A percentile compares a stretch with the other conserved stretches of the same genome.
Evolutionary conservation across 179 eudicot genomes (phyloP).

Genomic region (Carnegiea gigantea): DNA sequence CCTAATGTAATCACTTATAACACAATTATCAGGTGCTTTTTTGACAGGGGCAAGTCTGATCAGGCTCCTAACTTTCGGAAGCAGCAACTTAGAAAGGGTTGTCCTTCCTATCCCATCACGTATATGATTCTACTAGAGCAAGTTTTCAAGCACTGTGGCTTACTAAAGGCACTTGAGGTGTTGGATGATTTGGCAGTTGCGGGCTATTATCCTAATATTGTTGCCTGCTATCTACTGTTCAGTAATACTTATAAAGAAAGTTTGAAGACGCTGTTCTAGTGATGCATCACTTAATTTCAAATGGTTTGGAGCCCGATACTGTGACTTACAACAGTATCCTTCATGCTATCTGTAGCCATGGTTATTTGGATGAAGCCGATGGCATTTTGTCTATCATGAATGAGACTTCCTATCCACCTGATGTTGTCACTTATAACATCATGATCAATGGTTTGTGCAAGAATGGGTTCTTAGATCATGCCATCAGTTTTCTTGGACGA

Average conservation of each 20-base stretch:
- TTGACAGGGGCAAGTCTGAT: constrained; percentile 44
- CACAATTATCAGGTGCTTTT: constrained; percentile 61
- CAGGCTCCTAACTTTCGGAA: constrained; percentile 76
- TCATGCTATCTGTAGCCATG: constrained; percentile 57
- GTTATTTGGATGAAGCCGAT: constrained; percentile 56
- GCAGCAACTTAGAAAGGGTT: constrained; percentile 73
- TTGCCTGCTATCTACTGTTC: constrained; percentile 62
- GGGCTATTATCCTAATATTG: constrained; percentile 81
- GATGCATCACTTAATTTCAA: constrained; percentile 48
- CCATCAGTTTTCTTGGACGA: constrained; percentile 58
- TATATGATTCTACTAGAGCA: constrained; percentile 58
- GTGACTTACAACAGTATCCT: constrained; percentile 75
- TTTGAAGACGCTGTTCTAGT: constrained; percentile 51
- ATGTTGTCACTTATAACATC: constrained; percentile 62
- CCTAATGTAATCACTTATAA: constrained; percentile 79
- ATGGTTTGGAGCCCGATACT: constrained; percentile 64
- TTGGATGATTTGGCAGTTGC: constrained; percentile 70
- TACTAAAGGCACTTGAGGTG: constrained; percentile 52
- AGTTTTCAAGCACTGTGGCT: constrained; percentile 59
- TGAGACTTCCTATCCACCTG: constrained; percentile 48
- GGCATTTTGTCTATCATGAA: constrained; percentile 60
- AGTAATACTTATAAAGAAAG: constrained; percentile 50
- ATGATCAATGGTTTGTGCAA: constrained; percentile 82
- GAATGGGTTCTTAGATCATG: constrained; percentile 65
- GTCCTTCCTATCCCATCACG: constrained; percentile 65